phyloP scores from a whole-genome alignment of 1,284 basidiomycete genomes.

The Singerocomus inundabilis region DNA sequence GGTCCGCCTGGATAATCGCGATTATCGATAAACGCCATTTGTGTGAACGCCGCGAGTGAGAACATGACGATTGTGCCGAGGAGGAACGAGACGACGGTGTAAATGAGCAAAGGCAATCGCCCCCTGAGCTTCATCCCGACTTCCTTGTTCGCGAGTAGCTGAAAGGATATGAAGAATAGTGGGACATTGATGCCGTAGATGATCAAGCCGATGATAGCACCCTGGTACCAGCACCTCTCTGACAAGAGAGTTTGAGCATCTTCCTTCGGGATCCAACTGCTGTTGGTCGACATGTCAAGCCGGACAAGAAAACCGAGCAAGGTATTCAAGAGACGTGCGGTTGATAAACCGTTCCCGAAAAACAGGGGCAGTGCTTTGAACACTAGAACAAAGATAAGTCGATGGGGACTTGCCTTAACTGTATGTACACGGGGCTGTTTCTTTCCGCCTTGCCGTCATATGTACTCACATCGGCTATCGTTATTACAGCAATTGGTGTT shows the following conservation, averaged over 20 bases:
- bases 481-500: too few relatives aligned
- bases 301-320: too few relatives aligned
- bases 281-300: conserved; percentile 16
- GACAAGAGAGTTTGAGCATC: conserved; percentile 3
- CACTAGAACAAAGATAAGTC: too few relatives aligned
- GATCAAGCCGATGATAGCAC: conserved; percentile 13
- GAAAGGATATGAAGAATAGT: conserved; percentile 15
- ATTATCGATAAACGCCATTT: conserved; percentile 34
- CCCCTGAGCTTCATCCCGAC: background rate
- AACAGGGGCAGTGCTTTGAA: too few relatives aligned
- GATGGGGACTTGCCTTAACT: too few relatives aligned
- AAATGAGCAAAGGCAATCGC: conserved; percentile 15
- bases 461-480: too few relatives aligned
- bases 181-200: conserved; percentile 11
- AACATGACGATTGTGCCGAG: conserved; percentile 28
- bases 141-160: conserved; percentile 8
- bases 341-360: too few relatives aligned
- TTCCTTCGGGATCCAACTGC: conserved; percentile 19
- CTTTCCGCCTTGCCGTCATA: too few relatives aligned
- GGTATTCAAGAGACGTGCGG: too few relatives aligned
- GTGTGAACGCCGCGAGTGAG: conserved; percentile 17
- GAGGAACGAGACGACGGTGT: conserved; percentile 22
- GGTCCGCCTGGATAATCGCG: conserved; percentile 33
- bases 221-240: conserved; percentile 21
- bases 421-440: too few relatives aligned